Conservation (phyloP, 768 basidiomycete species). For the Tylopilus rubrobrunneus region DNA sequence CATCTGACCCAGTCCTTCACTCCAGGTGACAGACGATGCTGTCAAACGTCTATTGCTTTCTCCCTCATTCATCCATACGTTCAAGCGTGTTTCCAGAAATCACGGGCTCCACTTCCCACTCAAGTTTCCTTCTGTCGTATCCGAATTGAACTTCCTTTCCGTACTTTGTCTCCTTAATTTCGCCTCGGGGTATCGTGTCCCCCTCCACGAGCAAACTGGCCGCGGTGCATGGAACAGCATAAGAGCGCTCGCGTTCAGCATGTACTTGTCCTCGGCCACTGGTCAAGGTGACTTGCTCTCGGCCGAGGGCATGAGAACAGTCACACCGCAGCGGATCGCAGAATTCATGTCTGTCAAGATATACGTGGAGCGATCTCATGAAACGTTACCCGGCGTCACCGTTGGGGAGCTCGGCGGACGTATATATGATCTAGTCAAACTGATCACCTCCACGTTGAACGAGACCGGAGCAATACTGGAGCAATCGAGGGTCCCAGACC, state of each 20-base stretch:
- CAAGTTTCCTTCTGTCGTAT: slow-evolving; percentile 64
- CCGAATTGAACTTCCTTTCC: slow-evolving; percentile 81
- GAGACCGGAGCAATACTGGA: slow-evolving; percentile 70
- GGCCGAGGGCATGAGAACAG: slow-evolving; percentile 58
- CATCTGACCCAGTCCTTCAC: slow-evolving; percentile 1
- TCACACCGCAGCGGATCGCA: slow-evolving; percentile 57
- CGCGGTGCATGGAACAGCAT: slow-evolving; percentile 86
- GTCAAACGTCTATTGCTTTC: slow-evolving; percentile 64
- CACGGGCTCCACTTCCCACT: slow-evolving; percentile 79
- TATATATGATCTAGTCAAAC: slow-evolving; percentile 65
- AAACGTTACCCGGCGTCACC: slow-evolving; percentile 60
- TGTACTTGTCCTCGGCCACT: slow-evolving; percentile 63
- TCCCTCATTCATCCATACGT: slow-evolving; percentile 58
- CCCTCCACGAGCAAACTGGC: slow-evolving; percentile 66
- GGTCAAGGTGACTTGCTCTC: slow-evolving; percentile 58
- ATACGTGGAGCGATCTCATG: slow-evolving; percentile 69
- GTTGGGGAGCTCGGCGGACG: slow-evolving; percentile 77
- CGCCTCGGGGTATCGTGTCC: slow-evolving; percentile 73
- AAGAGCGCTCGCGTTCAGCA: slow-evolving; percentile 64
- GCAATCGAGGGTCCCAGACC: slow-evolving; percentile 55
- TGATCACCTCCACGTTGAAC: slow-evolving; percentile 59
- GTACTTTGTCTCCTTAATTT: slow-evolving; percentile 80
- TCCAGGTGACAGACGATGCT: slow-evolving; percentile 52
- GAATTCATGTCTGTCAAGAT: slow-evolving; percentile 68
- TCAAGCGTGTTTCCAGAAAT: slow-evolving; percentile 52